These are phyloP conservation scores for Drechslerella coelobrocha DNA, from an alignment of 2,329 filamentous ascomycete species.

Conservation along the genomic window DNA sequence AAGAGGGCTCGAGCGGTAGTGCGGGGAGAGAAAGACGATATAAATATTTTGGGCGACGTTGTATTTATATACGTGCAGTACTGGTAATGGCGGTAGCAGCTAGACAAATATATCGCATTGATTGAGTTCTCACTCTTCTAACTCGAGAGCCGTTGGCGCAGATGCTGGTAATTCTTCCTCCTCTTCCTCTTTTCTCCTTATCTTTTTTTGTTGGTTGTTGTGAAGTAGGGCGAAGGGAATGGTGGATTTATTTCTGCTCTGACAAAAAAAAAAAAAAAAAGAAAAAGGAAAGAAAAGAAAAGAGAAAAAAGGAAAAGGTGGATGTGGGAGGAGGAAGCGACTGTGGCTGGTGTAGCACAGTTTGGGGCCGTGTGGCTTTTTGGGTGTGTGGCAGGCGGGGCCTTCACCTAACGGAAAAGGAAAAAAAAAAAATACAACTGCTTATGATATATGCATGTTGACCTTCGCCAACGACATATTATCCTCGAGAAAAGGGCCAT, in stretches of 20 bases:
- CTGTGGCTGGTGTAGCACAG: neutral
- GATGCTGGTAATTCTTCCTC: no score
- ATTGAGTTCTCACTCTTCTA: no score
- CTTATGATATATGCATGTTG: slow-evolving; percentile 9
- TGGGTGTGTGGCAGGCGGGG: neutral
- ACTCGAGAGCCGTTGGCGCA: no score
- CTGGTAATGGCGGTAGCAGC: no score
- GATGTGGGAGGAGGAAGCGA: neutral
- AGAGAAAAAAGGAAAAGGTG: slow-evolving; percentile 5
- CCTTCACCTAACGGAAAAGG: slow-evolving; percentile 2
- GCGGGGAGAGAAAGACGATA: no score
- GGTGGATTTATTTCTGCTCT: neutral
- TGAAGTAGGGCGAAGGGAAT: neutral
- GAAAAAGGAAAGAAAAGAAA: neutral
- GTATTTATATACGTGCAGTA: no score
- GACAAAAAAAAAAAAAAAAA: slow-evolving; percentile 6
- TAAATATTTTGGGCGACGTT: no score
- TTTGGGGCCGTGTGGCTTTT: neutral
- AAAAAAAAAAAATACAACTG: slow-evolving; percentile 27
- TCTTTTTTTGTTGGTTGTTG: no score
- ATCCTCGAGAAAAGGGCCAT: neutral
- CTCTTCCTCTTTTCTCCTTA: no score
- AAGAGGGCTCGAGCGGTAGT: no score
- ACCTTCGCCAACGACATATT: neutral
- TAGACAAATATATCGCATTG: no score